Evolutionary conservation across 345 rosid genomes (phyloP).

Genomic region (Eucalyptus paniculata): DNA sequence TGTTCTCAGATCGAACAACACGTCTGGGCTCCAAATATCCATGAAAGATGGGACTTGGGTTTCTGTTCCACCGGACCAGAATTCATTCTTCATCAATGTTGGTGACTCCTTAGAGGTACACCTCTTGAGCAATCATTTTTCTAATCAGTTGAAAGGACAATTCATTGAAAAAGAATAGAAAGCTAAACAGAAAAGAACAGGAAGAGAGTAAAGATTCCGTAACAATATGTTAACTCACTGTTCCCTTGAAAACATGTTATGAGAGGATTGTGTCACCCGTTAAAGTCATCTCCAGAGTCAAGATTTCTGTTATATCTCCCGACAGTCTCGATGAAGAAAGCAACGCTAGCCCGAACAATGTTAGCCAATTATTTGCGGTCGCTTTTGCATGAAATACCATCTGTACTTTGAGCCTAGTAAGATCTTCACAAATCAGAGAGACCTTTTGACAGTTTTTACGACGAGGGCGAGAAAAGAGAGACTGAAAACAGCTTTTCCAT

Average conservation of each 20-base stretch:
- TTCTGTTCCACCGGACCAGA: conserved; percentile 65
- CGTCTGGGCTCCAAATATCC: conserved; percentile 74
- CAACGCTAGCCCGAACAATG: background rate
- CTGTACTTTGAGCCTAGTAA: background rate
- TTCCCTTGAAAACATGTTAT: background rate
- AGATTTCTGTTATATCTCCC: background rate
- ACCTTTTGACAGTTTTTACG: background rate
- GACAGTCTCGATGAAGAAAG: background rate
- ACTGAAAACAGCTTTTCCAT: background rate
- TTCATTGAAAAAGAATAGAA: background rate
- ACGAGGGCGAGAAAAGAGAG: background rate
- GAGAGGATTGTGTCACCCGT: background rate
- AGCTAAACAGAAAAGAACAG: background rate
- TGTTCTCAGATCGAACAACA: conserved; percentile 70
- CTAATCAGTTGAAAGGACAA: background rate
- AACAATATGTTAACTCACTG: background rate
- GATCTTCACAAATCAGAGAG: background rate
- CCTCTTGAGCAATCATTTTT: background rate
- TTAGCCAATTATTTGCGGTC: background rate
- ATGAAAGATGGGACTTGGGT: conserved; percentile 56
- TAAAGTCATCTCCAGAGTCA: background rate
- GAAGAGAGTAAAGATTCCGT: background rate
- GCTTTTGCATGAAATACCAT: background rate
- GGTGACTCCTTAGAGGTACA: conserved; percentile 80
- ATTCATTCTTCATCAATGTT: conserved; percentile 72